Evolutionary conservation across 225 moss, liverwort and hornwort genomes (phyloP).

Genomic region (Physcomitrellopsis africana): DNA sequence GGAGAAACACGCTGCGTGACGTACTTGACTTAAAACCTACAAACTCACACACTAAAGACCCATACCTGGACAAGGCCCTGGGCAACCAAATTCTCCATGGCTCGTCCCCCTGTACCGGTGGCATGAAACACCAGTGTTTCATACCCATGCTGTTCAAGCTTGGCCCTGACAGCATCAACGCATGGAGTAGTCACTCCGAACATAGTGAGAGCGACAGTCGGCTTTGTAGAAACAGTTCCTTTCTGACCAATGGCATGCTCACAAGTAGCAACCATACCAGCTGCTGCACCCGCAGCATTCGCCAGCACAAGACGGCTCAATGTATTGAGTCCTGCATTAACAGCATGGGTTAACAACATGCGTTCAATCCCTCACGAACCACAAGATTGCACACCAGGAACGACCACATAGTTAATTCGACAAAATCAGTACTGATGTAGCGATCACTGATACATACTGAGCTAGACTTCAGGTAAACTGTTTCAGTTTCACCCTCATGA

Average conservation of each 20-base stretch:
- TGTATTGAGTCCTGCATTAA: conserved; percentile 73
- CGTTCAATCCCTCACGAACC: conserved; percentile 24
- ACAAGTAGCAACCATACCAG: conserved; percentile 81
- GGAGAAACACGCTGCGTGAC: background rate
- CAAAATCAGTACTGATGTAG: conserved; percentile 7
- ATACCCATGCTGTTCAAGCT: conserved; percentile 76
- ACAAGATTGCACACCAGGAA: conserved; percentile 3
- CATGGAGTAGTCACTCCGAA: conserved; percentile 98
- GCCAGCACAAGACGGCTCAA: conserved; percentile 71
- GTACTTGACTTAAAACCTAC: background rate
- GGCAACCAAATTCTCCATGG: conserved; percentile 89
- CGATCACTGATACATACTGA: background rate
- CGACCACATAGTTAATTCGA: conserved; percentile 19
- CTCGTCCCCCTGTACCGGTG: conserved; percentile 88
- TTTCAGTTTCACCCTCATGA: conserved; percentile 10
- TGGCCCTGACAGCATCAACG: conserved; percentile 74
- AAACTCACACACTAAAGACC: conserved; percentile 9
- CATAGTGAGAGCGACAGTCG: conserved; percentile 96
- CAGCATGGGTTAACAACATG: conserved; percentile 2
- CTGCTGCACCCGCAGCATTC: conserved; percentile 89
- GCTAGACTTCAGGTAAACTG: conserved; percentile 13
- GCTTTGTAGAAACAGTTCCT: conserved; percentile 58
- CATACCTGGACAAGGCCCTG: conserved; percentile 86
- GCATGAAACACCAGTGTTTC: conserved; percentile 94
- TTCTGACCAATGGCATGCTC: conserved; percentile 57